Conservation (phyloP, 345 rosid genomes). For the Eucalyptus cloeziana region DNA sequence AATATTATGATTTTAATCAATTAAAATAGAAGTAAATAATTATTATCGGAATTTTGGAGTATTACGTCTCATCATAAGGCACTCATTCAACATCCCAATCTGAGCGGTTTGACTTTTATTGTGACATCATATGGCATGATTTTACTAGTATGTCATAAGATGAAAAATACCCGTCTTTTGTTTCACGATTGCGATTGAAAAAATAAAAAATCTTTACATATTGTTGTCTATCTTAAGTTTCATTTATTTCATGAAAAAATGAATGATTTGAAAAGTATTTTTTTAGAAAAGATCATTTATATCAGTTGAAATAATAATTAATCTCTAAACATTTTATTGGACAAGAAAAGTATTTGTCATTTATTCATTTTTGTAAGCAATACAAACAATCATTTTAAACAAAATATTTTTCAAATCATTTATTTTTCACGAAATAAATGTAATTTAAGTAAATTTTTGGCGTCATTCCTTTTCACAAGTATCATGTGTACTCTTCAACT, state of each 20-base stretch:
- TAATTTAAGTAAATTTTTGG: no score
- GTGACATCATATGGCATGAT: neutral
- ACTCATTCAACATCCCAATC: neutral
- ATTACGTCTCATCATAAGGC: neutral
- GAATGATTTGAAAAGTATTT: no score
- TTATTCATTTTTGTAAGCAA: no score
- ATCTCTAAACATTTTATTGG: no score
- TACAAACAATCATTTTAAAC: no score
- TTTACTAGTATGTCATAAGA: neutral
- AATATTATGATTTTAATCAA: neutral
- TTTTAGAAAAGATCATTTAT: accelerated
- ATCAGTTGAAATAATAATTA: no score
- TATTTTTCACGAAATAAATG: accelerated
- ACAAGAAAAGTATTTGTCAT: no score
- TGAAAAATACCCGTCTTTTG: neutral
- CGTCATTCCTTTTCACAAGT: neutral
- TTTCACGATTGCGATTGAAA: neutral
- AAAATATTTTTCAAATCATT: no score
- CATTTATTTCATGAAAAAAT: no score
- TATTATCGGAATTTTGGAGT: neutral
- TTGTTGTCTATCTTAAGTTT: no score
- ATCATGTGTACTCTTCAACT: neutral
- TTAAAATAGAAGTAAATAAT: neutral
- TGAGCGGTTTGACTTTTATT: neutral
- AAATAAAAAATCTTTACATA: no score